Conservation (phyloP, 768 basidiomycete species). For the Boletus pseudopeckii region DNA sequence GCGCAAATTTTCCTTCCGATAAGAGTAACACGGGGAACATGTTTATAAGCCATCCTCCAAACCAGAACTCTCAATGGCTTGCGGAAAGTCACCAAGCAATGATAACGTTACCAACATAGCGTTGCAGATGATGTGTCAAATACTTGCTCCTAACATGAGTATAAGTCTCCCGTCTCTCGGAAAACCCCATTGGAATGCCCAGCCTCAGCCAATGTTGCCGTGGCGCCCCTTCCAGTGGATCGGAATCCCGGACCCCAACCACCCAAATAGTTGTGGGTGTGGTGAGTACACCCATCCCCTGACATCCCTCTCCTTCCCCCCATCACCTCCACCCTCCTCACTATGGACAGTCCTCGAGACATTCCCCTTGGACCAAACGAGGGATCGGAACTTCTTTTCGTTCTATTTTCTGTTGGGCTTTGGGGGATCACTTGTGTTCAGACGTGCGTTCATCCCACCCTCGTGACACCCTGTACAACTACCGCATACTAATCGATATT, state of each 20-base stretch:
- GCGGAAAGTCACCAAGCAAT: not conserved
- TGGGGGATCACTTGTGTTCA: constrained; percentile 25
- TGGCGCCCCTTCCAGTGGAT: not conserved
- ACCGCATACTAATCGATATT: not conserved
- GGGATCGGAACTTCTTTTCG: constrained; percentile 16
- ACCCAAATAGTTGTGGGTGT: not conserved
- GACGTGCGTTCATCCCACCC: constrained; percentile 9
- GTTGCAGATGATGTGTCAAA: not conserved
- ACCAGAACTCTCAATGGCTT: no score
- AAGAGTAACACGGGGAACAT: not conserved
- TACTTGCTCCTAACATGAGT: not conserved
- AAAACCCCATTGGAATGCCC: not conserved
- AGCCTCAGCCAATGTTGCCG: not conserved
- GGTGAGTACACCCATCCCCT: not conserved
- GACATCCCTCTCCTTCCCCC: not conserved
- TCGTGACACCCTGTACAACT: not conserved
- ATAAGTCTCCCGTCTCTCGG: not conserved
- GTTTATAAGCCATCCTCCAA: not conserved
- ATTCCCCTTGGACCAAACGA: not conserved
- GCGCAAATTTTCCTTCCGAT: not conserved
- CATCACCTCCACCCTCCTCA: not conserved
- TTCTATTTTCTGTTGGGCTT: constrained; percentile 19
- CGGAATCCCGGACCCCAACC: not conserved
- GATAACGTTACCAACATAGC: not conserved
- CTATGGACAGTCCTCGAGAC: not conserved